Evolutionary conservation across 179 eudicot species (phyloP).

Genomic region (Vitellaria paradoxa): DNA sequence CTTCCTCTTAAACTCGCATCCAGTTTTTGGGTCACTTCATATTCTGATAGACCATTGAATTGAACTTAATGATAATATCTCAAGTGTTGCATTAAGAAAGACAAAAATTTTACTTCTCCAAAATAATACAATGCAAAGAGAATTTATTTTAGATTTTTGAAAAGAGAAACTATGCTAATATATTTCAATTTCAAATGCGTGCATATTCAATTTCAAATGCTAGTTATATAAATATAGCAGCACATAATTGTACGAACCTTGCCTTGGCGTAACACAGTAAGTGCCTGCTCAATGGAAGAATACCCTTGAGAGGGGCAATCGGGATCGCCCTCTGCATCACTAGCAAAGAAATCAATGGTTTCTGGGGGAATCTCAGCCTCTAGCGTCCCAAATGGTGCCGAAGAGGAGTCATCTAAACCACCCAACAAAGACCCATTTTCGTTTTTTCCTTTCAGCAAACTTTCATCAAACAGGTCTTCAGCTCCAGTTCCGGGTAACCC

Average conservation of each 20-base stretch:
- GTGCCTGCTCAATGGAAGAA: slow-evolving; percentile 73
- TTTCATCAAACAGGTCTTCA: slow-evolving; percentile 29
- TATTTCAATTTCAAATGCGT: no score
- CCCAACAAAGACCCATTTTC: slow-evolving; percentile 40
- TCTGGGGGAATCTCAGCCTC: slow-evolving; percentile 72
- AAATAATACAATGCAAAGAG: no score
- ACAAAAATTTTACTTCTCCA: no score
- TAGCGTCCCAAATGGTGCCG: slow-evolving; percentile 42
- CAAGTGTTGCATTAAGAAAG: no score
- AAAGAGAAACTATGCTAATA: no score
- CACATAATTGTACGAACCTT: slow-evolving; percentile 47
- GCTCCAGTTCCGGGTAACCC: slow-evolving; percentile 25
- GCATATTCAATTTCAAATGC: no score
- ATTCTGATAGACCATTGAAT: no score
- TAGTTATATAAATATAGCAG: no score
- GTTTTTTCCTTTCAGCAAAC: slow-evolving; percentile 21
- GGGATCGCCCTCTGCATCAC: slow-evolving; percentile 97
- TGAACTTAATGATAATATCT: no score
- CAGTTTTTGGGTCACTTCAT: no score
- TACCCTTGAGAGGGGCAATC: slow-evolving; percentile 86
- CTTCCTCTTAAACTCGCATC: no score
- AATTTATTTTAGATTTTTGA: no score
- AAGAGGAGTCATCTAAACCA: slow-evolving; percentile 24
- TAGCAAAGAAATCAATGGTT: slow-evolving; percentile 75
- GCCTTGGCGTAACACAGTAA: slow-evolving; percentile 50